phyloP scores from a whole-genome alignment of 257 asterid genomes.

The Osmanthus fragrans region DNA sequence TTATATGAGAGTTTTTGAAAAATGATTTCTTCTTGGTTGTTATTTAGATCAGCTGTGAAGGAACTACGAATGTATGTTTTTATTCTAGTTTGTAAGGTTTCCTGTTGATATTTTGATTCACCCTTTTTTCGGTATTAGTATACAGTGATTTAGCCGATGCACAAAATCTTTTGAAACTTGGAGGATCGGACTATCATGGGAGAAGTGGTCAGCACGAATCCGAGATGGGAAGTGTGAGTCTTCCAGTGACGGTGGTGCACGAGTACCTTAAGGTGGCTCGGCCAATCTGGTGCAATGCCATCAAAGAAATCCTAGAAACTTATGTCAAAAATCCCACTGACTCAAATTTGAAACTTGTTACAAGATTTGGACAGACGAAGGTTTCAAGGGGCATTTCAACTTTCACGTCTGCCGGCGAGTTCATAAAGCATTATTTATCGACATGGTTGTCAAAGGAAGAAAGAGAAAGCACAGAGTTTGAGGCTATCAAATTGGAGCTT shows the following conservation, averaged over 20 bases:
- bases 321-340: constrained; percentile 64
- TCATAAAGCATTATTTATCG: constrained; percentile 55
- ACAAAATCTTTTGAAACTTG: constrained; percentile 75
- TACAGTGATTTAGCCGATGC: constrained; percentile 82
- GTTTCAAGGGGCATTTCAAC: constrained; percentile 29
- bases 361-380: constrained; percentile 50
- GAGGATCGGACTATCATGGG: constrained; percentile 97
- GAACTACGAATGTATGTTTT: no score
- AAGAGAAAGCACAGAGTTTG: constrained; percentile 50
- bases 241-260: constrained; percentile 61
- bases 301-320: constrained; percentile 52
- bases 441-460: constrained; percentile 82
- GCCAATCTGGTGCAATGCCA: constrained; percentile 82
- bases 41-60: no score
- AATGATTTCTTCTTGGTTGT: not conserved
- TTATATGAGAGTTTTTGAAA: not conserved
- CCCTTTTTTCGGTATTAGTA: constrained; percentile 41
- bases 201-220: constrained; percentile 86
- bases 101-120: not conserved
- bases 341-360: constrained; percentile 49
- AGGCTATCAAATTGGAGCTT: constrained; percentile 55
- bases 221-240: constrained; percentile 73
- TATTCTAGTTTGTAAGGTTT: no score
- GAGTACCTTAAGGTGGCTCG: constrained; percentile 85
- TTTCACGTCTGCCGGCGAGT: constrained; percentile 37